Base-by-base conservation (phyloP, 1,284 basidiomycete species). In the Waitea zeae region DNA sequence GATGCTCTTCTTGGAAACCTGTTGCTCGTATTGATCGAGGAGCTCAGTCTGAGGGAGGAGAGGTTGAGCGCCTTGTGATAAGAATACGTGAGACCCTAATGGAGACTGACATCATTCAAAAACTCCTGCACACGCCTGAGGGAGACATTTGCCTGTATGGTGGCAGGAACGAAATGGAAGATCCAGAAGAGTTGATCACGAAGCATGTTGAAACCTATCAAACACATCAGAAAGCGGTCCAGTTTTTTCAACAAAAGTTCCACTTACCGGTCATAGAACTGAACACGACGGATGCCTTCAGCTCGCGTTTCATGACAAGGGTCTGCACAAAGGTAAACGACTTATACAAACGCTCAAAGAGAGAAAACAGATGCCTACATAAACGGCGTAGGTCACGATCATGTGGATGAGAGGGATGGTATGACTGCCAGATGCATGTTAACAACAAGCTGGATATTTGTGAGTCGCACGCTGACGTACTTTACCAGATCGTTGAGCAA, bases 391-490 rank as follows among this genome's bases (percentile, higher is more conserved):
- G 22, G 79, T 79, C 13, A 63, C 60, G 26, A 72, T 47, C 67
- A 82, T 82, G 39, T 44, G 36, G 12, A 70, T 41, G 3, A 77
- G 54, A 0, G 81, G 77, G 26, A 82, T 67, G 28, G 70, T 34
- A 41, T 61, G 67, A 49, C 72, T 78, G 40, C 41, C 17, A 36
- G n/a, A 20, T n/a, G 20, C 41, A 37, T 30, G 31, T 32, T 20
- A 30, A 12, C 30, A 30, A 36, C 15, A 18, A 3, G 19, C 3
- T 18, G n/a, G n/a, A n/a, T n/a, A n/a, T n/a, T n/a, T n/a, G n/a
- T n/a, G n/a, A 1, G 12, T 15, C n/a, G n/a, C 17, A 17, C 17
- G 35, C 17, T 4, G 45, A 49, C 22, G 47, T 30, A 62, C 57
- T 58, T 63, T 42, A 59, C 43, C 34, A 44, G 51, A 18, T 44